Percentiles rank a stretch among this genome's conserved stretches.
These are phyloP conservation scores for Phytophthora syringae DNA, from an alignment of 352 stramenopile species.

Conservation along the genomic window DNA sequence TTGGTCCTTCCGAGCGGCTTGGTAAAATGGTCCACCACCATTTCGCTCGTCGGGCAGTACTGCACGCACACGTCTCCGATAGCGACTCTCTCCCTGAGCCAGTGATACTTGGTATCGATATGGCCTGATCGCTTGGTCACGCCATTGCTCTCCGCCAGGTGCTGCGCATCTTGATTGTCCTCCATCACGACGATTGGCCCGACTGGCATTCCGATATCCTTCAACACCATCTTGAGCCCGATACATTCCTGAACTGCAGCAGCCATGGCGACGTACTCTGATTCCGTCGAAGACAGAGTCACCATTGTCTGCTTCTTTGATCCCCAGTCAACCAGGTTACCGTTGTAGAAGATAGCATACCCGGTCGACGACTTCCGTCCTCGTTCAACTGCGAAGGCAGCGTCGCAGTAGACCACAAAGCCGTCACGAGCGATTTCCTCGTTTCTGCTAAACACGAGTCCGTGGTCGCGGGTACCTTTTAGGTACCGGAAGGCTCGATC, in stretches of 20 bases:
- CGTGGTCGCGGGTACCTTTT: not conserved
- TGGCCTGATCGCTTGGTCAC: no score
- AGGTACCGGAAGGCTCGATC: slow-evolving; percentile 14
- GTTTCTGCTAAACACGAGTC: not conserved
- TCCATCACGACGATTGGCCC: no score
- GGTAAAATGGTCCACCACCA: no score
- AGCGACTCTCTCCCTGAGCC: no score
- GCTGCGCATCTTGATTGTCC: no score
- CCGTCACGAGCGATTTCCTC: not conserved
- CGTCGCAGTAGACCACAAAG: slow-evolving; percentile 11
- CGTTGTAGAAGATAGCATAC: not conserved
- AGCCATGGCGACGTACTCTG: slow-evolving; percentile 10
- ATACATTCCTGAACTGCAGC: slow-evolving; percentile 15
- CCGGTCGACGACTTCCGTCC: slow-evolving; percentile 1
- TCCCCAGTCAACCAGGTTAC: slow-evolving; percentile 5
- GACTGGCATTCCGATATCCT: no score
- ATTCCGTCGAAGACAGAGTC: slow-evolving; percentile 7
- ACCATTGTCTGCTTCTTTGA: slow-evolving; percentile 16
- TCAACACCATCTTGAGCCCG: slow-evolving; percentile 3
- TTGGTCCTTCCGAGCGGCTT: no score
- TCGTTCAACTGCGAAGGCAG: slow-evolving; percentile 8
- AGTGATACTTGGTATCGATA: no score
- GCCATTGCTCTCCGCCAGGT: no score
- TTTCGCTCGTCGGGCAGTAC: no score
- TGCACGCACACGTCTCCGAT: no score